phyloP scores from a whole-genome alignment of 768 basidiomycete genomes.

The Floccularia luteovirens region DNA sequence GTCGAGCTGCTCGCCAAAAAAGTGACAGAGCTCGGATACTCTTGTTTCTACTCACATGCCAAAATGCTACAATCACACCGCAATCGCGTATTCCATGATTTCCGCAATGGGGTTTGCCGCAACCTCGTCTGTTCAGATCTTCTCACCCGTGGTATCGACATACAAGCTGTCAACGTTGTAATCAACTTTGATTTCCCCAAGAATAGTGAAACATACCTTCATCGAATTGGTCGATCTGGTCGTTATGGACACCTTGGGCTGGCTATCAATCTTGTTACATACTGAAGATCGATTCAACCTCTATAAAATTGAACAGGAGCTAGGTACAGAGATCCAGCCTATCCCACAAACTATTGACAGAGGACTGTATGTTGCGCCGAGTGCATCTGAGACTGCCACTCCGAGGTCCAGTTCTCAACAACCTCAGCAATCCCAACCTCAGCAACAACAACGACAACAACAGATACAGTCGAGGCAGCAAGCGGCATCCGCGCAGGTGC shows the following conservation, averaged over 20 bases:
- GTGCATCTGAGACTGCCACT: conserved; percentile 34
- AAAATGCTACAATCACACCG: conserved; percentile 99
- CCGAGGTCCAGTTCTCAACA: conserved; percentile 21
- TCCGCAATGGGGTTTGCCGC: conserved; percentile 96
- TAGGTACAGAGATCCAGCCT: conserved; percentile 95
- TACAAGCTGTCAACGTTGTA: conserved; percentile 99
- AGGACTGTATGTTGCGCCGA: conserved; percentile 87
- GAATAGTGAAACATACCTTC: conserved; percentile 97
- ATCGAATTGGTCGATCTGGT: conserved; percentile 96
- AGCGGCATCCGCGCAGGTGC: too few species aligned
- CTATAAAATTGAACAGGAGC: conserved; percentile 96
- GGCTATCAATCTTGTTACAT: conserved; percentile 96
- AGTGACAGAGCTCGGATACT: conserved; percentile 98
- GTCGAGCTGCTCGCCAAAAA: conserved; percentile 99
- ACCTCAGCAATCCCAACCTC: conserved; percentile 28
- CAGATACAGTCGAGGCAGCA: too few species aligned
- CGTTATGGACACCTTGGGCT: conserved; percentile 96
- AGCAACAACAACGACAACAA: too few species aligned
- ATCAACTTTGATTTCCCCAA: conserved; percentile 99
- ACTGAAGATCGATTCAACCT: conserved; percentile 97
- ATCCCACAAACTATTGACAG: conserved; percentile 91
- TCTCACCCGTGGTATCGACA: conserved; percentile 98
- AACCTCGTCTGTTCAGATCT: conserved; percentile 98
- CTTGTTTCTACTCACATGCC: conserved; percentile 99
- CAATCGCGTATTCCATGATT: conserved; percentile 99